phyloP scores from a whole-genome alignment of 306 rosid genomes.

The Vigna trinervia region DNA sequence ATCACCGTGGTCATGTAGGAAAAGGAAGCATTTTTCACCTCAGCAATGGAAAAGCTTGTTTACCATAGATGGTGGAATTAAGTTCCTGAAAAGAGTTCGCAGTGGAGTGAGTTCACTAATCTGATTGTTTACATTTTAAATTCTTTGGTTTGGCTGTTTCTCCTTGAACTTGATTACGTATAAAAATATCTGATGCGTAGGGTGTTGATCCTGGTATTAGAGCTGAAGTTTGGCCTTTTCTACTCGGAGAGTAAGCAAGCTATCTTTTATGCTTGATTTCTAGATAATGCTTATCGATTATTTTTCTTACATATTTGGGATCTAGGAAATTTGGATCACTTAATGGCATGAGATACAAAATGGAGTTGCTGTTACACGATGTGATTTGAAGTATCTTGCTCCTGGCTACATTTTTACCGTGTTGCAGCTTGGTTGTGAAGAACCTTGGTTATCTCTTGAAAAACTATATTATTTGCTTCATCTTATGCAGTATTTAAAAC shows the following conservation, averaged over 20 bases:
- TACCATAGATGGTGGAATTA: slow-evolving; percentile 85
- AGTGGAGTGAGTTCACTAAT: slow-evolving; percentile 81
- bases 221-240: too few relatives aligned
- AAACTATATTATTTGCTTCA: slow-evolving; percentile 36
- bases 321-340: slow-evolving; percentile 22
- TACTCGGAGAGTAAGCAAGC: not conserved
- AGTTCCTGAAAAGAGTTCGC: slow-evolving; percentile 92
- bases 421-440: slow-evolving; percentile 12
- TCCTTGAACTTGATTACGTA: not conserved
- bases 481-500: slow-evolving; percentile 14
- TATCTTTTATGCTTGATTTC: slow-evolving; percentile 35
- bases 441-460: slow-evolving; percentile 13
- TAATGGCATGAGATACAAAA: not conserved
- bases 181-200: too few relatives aligned
- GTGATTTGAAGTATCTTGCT: slow-evolving; percentile 25
- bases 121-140: slow-evolving; percentile 19
- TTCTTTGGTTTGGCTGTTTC: slow-evolving; percentile 26
- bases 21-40: slow-evolving; percentile 85
- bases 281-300: slow-evolving; percentile 6
- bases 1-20: slow-evolving; percentile 98
- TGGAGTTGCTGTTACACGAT: not conserved
- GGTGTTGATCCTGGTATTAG: too few relatives aligned
- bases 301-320: slow-evolving; percentile 30
- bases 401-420: slow-evolving; percentile 8
- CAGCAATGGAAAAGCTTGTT: slow-evolving; percentile 81